Evolutionary conservation across 192 early-diverging fungal genomes (phyloP).

Genomic region (Umbelopsis sp.): DNA sequence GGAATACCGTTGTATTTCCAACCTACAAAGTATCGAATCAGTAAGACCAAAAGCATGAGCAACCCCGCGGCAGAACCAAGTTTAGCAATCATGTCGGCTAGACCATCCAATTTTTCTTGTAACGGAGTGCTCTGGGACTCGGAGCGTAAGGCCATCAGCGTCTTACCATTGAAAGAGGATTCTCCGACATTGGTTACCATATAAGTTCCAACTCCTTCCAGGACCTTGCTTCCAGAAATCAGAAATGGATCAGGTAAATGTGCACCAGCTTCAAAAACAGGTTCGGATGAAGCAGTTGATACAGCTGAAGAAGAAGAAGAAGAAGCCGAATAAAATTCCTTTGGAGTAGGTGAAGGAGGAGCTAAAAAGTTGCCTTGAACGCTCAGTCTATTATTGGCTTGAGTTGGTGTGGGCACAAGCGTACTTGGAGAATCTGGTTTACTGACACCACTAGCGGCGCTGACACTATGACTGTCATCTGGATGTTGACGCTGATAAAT

Average conservation of each 20-base stretch:
- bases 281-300: slow-evolving; percentile 2
- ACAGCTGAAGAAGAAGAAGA: background rate
- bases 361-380: slow-evolving; percentile 1
- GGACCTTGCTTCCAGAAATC: slow-evolving; percentile 89
- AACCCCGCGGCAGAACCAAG: slow-evolving; percentile 83
- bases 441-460: slow-evolving; percentile 15
- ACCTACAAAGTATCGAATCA: slow-evolving; percentile 85
- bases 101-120: slow-evolving; percentile 83
- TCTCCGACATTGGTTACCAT: slow-evolving; percentile 83
- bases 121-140: slow-evolving; percentile 90
- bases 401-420: background rate
- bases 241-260: slow-evolving; percentile 76
- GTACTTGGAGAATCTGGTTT: slow-evolving; percentile 16
- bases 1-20: slow-evolving; percentile 33
- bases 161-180: slow-evolving; percentile 87
- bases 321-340: background rate
- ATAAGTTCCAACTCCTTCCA: slow-evolving; percentile 87
- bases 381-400: background rate
- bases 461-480: slow-evolving; percentile 17
- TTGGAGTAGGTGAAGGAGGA: background rate
- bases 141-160: slow-evolving; percentile 84
- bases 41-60: slow-evolving; percentile 82
- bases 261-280: slow-evolving; percentile 27
- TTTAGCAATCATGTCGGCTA: slow-evolving; percentile 95
- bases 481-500: slow-evolving; percentile 40